Evolutionary conservation across 495 filamentous ascomycete species (phyloP).

Genomic region (Geoglossum glabrum): DNA sequence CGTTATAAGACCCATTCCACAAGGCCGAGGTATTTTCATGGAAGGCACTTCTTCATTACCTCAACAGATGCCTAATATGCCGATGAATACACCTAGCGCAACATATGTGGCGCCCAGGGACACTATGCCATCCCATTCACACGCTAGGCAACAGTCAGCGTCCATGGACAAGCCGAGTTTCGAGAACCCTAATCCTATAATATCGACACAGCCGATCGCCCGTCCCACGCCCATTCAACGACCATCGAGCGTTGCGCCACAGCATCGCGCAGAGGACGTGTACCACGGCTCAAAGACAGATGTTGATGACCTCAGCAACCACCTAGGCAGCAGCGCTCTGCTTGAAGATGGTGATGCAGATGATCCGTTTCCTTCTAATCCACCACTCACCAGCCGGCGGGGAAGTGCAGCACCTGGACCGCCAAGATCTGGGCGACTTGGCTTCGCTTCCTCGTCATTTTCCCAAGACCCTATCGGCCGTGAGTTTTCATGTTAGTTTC

Average conservation of each 20-base stretch:
- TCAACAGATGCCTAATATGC: conserved; percentile 20
- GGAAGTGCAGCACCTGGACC: conserved; percentile 18
- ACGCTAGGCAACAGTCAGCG: conserved; percentile 39
- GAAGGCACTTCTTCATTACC: conserved; percentile 35
- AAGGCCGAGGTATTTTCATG: conserved; percentile 42
- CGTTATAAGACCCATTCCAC: conserved; percentile 34
- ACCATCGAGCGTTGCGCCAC: conserved; percentile 55
- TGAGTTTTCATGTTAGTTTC: conserved; percentile 11
- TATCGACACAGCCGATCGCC: conserved; percentile 41
- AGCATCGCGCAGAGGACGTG: conserved; percentile 26
- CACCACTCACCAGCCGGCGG: conserved; percentile 7
- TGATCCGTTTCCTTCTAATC: conserved; percentile 25
- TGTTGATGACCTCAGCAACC: conserved; percentile 55
- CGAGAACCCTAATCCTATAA: conserved; percentile 19
- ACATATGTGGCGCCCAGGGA: conserved; percentile 16
- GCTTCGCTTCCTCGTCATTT: conserved; percentile 23
- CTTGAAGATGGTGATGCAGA: conserved; percentile 61
- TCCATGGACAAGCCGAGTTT: conserved; percentile 34
- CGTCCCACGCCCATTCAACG: conserved; percentile 77
- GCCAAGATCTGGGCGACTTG: conserved; percentile 12
- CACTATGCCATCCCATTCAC: conserved; percentile 24
- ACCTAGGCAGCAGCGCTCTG: conserved; percentile 87
- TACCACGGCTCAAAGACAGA: conserved; percentile 23
- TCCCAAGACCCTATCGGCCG: conserved; percentile 31
- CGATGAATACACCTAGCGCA: conserved; percentile 7